Conservation (phyloP, 495 filamentous ascomycete species). For the Trypethelium eluteriae region DNA sequence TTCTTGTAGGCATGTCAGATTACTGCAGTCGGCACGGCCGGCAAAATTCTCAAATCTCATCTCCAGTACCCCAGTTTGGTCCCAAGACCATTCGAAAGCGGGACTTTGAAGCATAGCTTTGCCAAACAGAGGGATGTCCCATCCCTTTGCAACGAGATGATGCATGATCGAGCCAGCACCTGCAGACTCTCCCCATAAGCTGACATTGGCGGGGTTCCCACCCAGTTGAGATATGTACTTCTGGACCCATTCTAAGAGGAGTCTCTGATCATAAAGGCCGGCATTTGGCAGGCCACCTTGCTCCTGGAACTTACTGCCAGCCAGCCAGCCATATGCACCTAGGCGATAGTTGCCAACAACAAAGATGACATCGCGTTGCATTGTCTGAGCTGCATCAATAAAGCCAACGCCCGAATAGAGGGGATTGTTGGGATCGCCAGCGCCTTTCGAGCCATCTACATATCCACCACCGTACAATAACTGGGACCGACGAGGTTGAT, state of each 20-base stretch:
- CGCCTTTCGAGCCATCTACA: conserved; percentile 40
- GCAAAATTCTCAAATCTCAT: background rate
- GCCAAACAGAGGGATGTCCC: background rate
- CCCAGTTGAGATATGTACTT: conserved; percentile 49
- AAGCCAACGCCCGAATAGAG: conserved; percentile 59
- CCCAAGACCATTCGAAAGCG: background rate
- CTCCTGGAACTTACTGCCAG: conserved; percentile 46
- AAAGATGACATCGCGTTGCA: conserved; percentile 51
- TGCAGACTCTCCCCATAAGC: conserved; percentile 64
- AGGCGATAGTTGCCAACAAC: conserved; percentile 69
- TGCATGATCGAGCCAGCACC: conserved; percentile 55
- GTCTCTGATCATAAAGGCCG: conserved; percentile 63
- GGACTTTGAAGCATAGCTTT: background rate
- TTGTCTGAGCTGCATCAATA: conserved; percentile 44
- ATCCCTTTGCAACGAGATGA: background rate
- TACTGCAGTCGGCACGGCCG: background rate
- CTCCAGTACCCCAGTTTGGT: background rate
- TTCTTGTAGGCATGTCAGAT: background rate
- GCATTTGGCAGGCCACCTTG: conserved; percentile 51
- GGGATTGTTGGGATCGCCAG: conserved; percentile 38
- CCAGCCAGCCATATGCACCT: conserved; percentile 65
- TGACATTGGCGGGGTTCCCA: conserved; percentile 62
- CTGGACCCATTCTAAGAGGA: conserved; percentile 58
- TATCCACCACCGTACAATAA: conserved; percentile 71
- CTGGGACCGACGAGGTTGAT: conserved; percentile 46